Evolutionary conservation across 2,329 filamentous ascomycete genomes (phyloP).

Genomic region (Trichophyton verrucosum): DNA sequence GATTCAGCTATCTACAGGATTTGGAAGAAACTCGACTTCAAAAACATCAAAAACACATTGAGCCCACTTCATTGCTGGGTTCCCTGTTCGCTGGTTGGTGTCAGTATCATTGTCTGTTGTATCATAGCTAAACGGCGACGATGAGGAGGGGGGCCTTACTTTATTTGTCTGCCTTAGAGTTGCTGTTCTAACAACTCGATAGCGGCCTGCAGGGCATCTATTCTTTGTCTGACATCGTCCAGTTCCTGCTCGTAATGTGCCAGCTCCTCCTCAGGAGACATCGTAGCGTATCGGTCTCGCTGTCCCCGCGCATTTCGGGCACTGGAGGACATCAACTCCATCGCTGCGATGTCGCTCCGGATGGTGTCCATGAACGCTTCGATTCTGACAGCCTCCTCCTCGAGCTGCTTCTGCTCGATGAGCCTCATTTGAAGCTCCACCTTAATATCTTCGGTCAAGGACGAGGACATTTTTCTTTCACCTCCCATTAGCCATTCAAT

Average conservation of each 20-base stretch:
- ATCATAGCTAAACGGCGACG: conserved; percentile 1
- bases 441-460: too few relatives aligned
- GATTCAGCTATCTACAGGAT: background rate
- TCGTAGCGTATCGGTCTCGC: background rate
- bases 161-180: background rate
- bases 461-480: too few relatives aligned
- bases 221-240: background rate
- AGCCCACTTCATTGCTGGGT: background rate
- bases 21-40: background rate
- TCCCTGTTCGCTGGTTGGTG: conserved; percentile 7
- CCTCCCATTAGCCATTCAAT: too few relatives aligned
- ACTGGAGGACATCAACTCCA: conserved; percentile 4
- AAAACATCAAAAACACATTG: background rate
- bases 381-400: too few relatives aligned
- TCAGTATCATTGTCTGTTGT: background rate
- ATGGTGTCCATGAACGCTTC: background rate
- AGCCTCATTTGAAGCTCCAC: too few relatives aligned
- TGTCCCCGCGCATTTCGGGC: background rate
- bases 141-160: background rate
- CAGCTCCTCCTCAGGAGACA: background rate
- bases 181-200: background rate
- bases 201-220: background rate
- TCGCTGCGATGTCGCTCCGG: too few relatives aligned
- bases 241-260: background rate
- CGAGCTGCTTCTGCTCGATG: too few relatives aligned